Evolutionary conservation across 2,329 filamentous ascomycete species (phyloP).

Genomic region (Verticillium dahliae): DNA sequence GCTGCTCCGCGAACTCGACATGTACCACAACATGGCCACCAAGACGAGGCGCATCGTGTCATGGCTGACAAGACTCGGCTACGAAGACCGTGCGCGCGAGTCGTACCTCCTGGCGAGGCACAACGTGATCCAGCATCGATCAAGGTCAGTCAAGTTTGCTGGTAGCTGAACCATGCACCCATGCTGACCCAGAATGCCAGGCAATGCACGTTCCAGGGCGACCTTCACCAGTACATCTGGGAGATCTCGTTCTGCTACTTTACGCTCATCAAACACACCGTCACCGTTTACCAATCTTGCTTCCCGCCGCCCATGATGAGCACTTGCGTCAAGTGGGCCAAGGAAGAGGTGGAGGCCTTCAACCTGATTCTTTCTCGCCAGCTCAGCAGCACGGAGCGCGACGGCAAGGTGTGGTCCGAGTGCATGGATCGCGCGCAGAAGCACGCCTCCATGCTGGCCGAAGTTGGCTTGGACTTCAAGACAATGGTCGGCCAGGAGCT

Average conservation of each 20-base stretch:
- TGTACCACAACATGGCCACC: slow-evolving; percentile 68
- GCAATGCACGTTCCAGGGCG: slow-evolving; percentile 91
- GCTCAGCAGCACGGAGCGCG: slow-evolving; percentile 75
- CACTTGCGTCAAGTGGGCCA: slow-evolving; percentile 97
- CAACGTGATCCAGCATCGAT: slow-evolving; percentile 71
- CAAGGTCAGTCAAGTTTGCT: slow-evolving; percentile 52
- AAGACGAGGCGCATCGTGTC: slow-evolving; percentile 75
- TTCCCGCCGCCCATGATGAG: slow-evolving; percentile 86
- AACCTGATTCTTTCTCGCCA: slow-evolving; percentile 77
- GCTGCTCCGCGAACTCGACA: slow-evolving; percentile 69
- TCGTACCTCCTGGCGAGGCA: slow-evolving; percentile 77
- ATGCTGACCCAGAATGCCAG: slow-evolving; percentile 32
- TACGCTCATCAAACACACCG: slow-evolving; percentile 86
- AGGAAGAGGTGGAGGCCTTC: slow-evolving; percentile 86
- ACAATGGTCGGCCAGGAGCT: slow-evolving; percentile 66
- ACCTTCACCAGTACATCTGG: slow-evolving; percentile 89
- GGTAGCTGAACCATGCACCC: not conserved
- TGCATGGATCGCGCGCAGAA: slow-evolving; percentile 78
- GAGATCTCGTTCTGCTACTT: slow-evolving; percentile 96
- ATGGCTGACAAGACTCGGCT: slow-evolving; percentile 82
- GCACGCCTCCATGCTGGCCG: slow-evolving; percentile 72
- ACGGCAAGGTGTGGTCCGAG: slow-evolving; percentile 68
- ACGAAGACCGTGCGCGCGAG: slow-evolving; percentile 82
- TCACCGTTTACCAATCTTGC: slow-evolving; percentile 79
- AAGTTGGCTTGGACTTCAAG: slow-evolving; percentile 85